phyloP scores from a whole-genome alignment of 2,329 filamentous ascomycete species.

The Exophiala oligosperma region DNA sequence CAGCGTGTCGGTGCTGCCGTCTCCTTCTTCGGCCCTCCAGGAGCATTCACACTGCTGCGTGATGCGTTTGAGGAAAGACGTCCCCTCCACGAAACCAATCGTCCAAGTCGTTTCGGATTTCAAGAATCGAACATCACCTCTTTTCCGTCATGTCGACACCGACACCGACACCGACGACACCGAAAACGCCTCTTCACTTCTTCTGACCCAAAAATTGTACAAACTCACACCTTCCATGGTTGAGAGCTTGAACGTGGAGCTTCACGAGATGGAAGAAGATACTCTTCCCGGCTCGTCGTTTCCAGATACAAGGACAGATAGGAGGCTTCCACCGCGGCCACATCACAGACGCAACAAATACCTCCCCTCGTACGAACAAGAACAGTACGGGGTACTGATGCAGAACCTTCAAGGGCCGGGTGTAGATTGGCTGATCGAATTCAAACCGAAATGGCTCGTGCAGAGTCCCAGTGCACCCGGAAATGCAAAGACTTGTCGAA shows the following conservation, averaged over 20 bases:
- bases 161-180: constrained; percentile 23
- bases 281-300: constrained; percentile 3
- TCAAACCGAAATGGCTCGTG: constrained; percentile 82
- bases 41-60: constrained; percentile 19
- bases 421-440: constrained; percentile 55
- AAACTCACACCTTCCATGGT: constrained; percentile 55
- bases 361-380: constrained; percentile 51
- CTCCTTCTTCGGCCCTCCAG: constrained; percentile 34
- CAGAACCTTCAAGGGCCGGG: constrained; percentile 65
- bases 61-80: constrained; percentile 62
- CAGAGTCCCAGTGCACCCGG: constrained; percentile 72
- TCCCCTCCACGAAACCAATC: constrained; percentile 47
- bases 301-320: not conserved
- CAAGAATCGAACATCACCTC: constrained; percentile 52
- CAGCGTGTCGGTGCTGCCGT: constrained; percentile 25
- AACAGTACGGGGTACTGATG: constrained; percentile 66
- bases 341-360: constrained; percentile 53
- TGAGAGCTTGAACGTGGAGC: constrained; percentile 43
- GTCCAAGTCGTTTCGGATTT: constrained; percentile 41
- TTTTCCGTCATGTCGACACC: constrained; percentile 46
- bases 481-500: constrained; percentile 66
- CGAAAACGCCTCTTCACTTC: constrained; percentile 2
- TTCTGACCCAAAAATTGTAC: constrained; percentile 44
- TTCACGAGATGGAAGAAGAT: constrained; percentile 44
- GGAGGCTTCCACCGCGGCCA: constrained; percentile 38